Evolutionary conservation across 345 rosid species (phyloP), one percentile per base, ranked within the genome.

Genomic region (Cochlearia excelsa): DNA sequence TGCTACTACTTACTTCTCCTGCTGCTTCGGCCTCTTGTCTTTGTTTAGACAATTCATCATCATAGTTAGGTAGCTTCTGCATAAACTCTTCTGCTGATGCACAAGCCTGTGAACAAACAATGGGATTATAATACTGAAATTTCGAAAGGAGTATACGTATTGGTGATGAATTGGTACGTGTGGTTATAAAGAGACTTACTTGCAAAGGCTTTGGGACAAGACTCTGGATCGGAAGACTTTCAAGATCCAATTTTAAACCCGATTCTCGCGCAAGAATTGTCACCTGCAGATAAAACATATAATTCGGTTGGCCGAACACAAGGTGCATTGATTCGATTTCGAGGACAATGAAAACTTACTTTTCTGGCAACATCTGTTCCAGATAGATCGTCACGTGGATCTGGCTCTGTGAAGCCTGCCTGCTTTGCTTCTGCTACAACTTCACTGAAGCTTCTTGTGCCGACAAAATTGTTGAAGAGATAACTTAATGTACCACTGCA

Each of bases 331-430:
- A 37, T 49, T 1, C 54, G 27, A 49, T 35, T 30, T 42, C n/a
- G 3, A 8, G 47, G 34, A 30, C 10, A 42, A 34, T 39, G 34
- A 57, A 41, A 34, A 39, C 9, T 0, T 80, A 93, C 99, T 90
- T 89, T 93, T 82, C 99, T 76, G 35, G 94, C 97, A 65, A 93
- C 99, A 84, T 93, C 99, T 33, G 86, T 85, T 76, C 99, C 99
- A 72, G 99, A 87, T 30, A 93, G 85, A 79, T 93, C 99, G 50
- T 93, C 99, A 72, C 99, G 87, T 31, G 97, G 97, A 84, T 93
- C 99, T 35, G 99, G 99, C 75, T 93, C 99, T 34, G 96, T 93
- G 70, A 76, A 93, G 51, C 99, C 97, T 31, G 89, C 91, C 56
- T 76, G 78, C 74, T 84, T 89, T 57, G 97, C 99, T 80, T 87